Conservation (phyloP, 1,284 basidiomycete species). For the Puccinia coronata region DNA sequence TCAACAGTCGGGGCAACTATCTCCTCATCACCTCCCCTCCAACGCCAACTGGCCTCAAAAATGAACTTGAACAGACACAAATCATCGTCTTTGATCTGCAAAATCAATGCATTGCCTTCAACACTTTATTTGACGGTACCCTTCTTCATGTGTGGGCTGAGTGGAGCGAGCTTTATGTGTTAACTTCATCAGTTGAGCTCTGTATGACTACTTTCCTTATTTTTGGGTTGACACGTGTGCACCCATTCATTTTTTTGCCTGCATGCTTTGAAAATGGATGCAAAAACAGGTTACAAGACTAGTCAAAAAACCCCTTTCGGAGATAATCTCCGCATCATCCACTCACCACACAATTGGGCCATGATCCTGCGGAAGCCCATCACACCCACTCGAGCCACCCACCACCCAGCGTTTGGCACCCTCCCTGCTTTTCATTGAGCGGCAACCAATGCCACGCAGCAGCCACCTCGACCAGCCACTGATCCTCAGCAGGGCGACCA, state of each 20-base stretch:
- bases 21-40: constrained; percentile 86
- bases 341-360: constrained; percentile 18
- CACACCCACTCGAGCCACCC: neutral
- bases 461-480: neutral
- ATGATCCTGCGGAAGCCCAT: constrained; percentile 7
- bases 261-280: too few relatives aligned
- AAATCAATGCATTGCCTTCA: constrained; percentile 86
- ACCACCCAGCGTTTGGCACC: neutral
- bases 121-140: constrained; percentile 74
- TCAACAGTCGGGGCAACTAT: constrained; percentile 63
- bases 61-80: constrained; percentile 69
- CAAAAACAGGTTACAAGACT: constrained; percentile 58
- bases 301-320: constrained; percentile 74
- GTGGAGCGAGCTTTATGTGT: constrained; percentile 74
- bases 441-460: constrained; percentile 52
- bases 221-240: too few relatives aligned
- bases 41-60: constrained; percentile 60
- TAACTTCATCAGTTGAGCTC: constrained; percentile 75
- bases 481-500: constrained; percentile 25
- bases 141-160: constrained; percentile 76
- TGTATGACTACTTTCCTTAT: constrained; percentile 47
- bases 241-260: too few relatives aligned
- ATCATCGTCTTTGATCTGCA: constrained; percentile 88
- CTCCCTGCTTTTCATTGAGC: neutral
- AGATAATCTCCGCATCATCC: constrained; percentile 70